phyloP scores from a whole-genome alignment of 352 stramenopile genomes.

The Phytophthora cactorum region DNA sequence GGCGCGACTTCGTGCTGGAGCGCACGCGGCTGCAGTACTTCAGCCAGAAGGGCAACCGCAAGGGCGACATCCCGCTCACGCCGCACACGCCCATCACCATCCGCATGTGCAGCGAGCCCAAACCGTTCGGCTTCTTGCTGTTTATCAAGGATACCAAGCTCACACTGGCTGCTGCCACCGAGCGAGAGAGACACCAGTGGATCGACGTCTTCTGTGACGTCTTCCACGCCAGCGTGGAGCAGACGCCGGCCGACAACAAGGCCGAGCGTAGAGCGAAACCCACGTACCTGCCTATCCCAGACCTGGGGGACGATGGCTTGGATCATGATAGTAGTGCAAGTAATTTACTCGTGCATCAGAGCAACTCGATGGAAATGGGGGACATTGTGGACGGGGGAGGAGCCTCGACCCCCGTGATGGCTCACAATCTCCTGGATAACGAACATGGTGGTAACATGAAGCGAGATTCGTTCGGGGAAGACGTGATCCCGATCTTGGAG shows the following conservation, averaged over 20 bases:
- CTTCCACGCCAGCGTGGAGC: slow-evolving; percentile 79
- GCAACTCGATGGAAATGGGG: slow-evolving; percentile 17
- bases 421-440: slow-evolving; percentile 34
- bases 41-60: slow-evolving; percentile 74
- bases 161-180: slow-evolving; percentile 74
- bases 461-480: slow-evolving; percentile 42
- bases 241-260: slow-evolving; percentile 54
- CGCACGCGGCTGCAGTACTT: slow-evolving; percentile 77
- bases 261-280: slow-evolving; percentile 60
- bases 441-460: slow-evolving; percentile 29
- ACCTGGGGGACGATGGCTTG: slow-evolving; percentile 39
- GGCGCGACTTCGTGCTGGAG: slow-evolving; percentile 82
- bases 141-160: slow-evolving; percentile 86
- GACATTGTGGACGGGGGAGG: slow-evolving; percentile 9
- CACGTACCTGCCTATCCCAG: slow-evolving; percentile 77
- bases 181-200: slow-evolving; percentile 74
- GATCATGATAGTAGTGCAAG: slow-evolving; percentile 36
- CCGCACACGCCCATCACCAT: slow-evolving; percentile 77
- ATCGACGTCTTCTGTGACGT: slow-evolving; percentile 82
- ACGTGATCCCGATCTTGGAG: slow-evolving; percentile 66
- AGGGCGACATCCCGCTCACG: slow-evolving; percentile 71
- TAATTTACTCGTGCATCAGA: slow-evolving; percentile 31
- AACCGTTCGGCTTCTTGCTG: slow-evolving; percentile 74
- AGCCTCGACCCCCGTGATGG: slow-evolving; percentile 27
- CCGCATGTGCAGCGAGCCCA: slow-evolving; percentile 69